These are phyloP conservation scores for Didymellaceae sp. DNA, from an alignment of 2,329 filamentous ascomycete genomes.

Conservation along the genomic window DNA sequence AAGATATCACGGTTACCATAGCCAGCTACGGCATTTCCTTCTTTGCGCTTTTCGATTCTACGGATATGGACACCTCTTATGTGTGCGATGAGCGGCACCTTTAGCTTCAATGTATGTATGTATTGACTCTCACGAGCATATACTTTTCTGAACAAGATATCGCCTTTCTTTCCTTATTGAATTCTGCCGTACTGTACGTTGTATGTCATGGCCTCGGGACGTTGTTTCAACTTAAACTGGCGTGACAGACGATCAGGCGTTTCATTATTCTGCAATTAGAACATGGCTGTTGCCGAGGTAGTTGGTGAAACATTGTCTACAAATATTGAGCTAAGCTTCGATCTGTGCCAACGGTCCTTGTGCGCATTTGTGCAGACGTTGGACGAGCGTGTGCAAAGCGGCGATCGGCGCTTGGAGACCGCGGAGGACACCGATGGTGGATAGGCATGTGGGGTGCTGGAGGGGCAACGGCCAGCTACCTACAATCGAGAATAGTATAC, in stretches of 20 bases:
- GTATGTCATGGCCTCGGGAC: not conserved
- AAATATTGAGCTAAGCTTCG: not conserved
- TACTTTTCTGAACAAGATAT: not conserved
- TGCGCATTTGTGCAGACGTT: constrained; percentile 6
- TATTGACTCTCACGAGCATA: constrained; percentile 13
- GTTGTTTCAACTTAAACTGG: constrained; percentile 16
- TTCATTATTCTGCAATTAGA: constrained; percentile 13
- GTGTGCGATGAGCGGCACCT: constrained; percentile 12
- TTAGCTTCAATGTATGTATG: constrained; percentile 20
- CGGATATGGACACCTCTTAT: constrained; percentile 9
- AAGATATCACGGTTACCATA: constrained; percentile 16
- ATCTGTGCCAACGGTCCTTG: not conserved
- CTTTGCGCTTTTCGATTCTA: constrained; percentile 10
- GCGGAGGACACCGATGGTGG: constrained; percentile 11
- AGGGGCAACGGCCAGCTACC: constrained; percentile 5
- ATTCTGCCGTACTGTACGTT: not conserved
- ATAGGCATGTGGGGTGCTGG: constrained; percentile 9
- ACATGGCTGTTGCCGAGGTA: constrained; percentile 3
- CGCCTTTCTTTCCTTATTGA: not conserved
- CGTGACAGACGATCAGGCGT: constrained; percentile 10
- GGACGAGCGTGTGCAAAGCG: constrained; percentile 3
- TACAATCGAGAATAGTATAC: not conserved
- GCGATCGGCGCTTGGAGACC: constrained; percentile 14
- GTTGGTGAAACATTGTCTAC: constrained; percentile 1
- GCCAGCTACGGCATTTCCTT: constrained; percentile 19